These are phyloP conservation scores for Corynascus novoguineensis DNA, from an alignment of 495 filamentous ascomycete genomes.

Conservation along the genomic window DNA sequence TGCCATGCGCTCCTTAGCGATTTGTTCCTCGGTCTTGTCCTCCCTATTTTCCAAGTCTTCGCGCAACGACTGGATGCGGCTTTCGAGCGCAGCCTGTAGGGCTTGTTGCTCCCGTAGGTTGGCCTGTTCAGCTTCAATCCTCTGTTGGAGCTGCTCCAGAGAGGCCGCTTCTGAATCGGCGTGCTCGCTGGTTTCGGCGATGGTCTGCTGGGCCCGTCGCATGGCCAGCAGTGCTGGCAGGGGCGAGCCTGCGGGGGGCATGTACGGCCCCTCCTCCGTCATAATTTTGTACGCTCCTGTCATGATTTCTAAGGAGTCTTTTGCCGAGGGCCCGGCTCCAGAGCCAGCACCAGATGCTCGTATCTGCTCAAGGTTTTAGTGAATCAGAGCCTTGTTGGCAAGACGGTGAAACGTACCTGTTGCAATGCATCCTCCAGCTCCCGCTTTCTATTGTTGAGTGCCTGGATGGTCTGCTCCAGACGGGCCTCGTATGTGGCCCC, in stretches of 20 bases:
- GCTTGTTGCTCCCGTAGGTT: conserved; percentile 60
- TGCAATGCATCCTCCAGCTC: conserved; percentile 59
- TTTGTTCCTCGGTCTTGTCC: conserved; percentile 52
- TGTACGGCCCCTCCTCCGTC: conserved; percentile 52
- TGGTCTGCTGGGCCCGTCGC: conserved; percentile 56
- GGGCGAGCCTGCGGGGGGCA: conserved; percentile 60
- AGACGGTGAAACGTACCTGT: conserved; percentile 25
- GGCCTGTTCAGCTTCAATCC: conserved; percentile 53
- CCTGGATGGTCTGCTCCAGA: conserved; percentile 58
- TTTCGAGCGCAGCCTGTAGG: conserved; percentile 48
- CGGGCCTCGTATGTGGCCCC: conserved; percentile 39
- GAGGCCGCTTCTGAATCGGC: conserved; percentile 50
- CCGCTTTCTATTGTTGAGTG: conserved; percentile 58
- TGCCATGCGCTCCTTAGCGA: conserved; percentile 53
- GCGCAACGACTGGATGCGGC: conserved; percentile 47
- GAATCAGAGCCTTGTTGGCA: background rate
- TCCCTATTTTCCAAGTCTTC: conserved; percentile 49
- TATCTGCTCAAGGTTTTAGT: conserved; percentile 18
- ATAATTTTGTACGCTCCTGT: conserved; percentile 60
- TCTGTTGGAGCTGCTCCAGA: conserved; percentile 48
- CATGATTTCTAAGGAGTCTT: conserved; percentile 47
- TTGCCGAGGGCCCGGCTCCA: conserved; percentile 14
- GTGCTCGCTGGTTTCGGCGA: conserved; percentile 57
- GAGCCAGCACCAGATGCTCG: conserved; percentile 8
- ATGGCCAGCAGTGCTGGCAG: conserved; percentile 67